Percentiles rank a stretch among this genome's conserved stretches.
These are phyloP conservation scores for Suillus weaverae DNA, from an alignment of 768 basidiomycete genomes.

Conservation along the genomic window DNA sequence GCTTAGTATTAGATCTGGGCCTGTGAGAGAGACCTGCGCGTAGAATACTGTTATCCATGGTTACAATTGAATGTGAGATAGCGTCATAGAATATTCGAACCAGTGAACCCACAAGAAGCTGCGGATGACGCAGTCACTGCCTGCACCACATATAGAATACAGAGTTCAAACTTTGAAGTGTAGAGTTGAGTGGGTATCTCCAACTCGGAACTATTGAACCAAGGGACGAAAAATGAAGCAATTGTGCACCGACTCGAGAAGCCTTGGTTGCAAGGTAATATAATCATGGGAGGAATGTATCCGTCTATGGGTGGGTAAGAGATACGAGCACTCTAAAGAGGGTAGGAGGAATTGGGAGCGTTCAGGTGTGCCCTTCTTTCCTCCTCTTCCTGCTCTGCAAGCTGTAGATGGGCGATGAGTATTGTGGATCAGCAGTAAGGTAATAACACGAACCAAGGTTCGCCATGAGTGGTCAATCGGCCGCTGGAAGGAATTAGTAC, in stretches of 20 bases:
- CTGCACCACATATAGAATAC: neutral
- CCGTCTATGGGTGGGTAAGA: neutral
- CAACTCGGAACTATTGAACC: neutral
- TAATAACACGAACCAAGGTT: slow-evolving; percentile 21
- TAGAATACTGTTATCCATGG: neutral
- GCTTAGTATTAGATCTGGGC: neutral
- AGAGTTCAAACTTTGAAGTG: neutral
- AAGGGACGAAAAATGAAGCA: neutral
- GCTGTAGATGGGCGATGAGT: slow-evolving; percentile 11
- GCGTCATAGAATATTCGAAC: neutral
- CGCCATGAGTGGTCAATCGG: slow-evolving; percentile 30
- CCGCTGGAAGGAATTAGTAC: slow-evolving; percentile 12
- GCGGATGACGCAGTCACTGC: neutral
- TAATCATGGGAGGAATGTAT: neutral
- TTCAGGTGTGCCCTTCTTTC: slow-evolving; percentile 14
- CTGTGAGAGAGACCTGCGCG: neutral
- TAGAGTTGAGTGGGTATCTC: neutral
- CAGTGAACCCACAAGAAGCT: neutral
- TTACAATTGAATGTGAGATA: neutral
- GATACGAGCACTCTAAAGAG: slow-evolving; percentile 3
- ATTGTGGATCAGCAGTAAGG: neutral
- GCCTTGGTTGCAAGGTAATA: neutral
- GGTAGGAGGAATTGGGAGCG: neutral
- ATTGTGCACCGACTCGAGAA: neutral
- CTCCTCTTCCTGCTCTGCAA: slow-evolving; percentile 27